Base-by-base conservation (phyloP, 2,329 filamentous ascomycete species). In the Fusarium luffae region DNA sequence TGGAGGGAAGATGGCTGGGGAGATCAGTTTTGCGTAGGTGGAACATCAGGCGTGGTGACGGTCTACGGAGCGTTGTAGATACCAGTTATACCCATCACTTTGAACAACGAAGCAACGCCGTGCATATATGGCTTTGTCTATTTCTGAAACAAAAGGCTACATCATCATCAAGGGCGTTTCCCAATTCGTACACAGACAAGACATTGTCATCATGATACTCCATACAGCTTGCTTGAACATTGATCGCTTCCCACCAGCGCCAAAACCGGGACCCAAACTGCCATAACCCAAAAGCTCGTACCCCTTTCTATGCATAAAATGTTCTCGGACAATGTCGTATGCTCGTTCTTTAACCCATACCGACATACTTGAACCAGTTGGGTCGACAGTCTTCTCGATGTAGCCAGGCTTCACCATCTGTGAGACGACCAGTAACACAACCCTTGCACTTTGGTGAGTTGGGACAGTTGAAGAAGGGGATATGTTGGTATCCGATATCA, bases 391-490 rank as follows among this genome's bases (percentile, higher is more conserved):
- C 96, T 79, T 99, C 96, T 76, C 91, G 90, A 74, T 94, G 88
- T 47, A 99, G 83, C 85, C 90, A 97, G 30, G 89, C 83, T 76
- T 94, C 94, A 68, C 96, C 96, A 71, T 97, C 94, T 27, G 93
- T 98, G 76, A 98, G 92, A 63, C 92, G 89, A 51, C 95, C 96
- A 1, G 93, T 88, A n/a, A 90, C 87, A 79, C 95, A 98, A 71
- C 93, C 93, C 71, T 87, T 91, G 79, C 95, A 98, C 81, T 98
- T 98, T 51, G 93, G 92, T 55, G 92, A 97, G 82, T 97, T 98
- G 68, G 96, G 96, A 78, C 96, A 99, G 83, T 99, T 99, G 86
- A 97, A 97, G 83, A 97, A 99, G 47, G 96, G 96, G 56, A 98
- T 94, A 75, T 99, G 96, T 76, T 98, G 94, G 82, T 99, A 99